phyloP scores from a whole-genome alignment of 192 early-diverging fungal genomes.

The Anaeromyces robustus region DNA sequence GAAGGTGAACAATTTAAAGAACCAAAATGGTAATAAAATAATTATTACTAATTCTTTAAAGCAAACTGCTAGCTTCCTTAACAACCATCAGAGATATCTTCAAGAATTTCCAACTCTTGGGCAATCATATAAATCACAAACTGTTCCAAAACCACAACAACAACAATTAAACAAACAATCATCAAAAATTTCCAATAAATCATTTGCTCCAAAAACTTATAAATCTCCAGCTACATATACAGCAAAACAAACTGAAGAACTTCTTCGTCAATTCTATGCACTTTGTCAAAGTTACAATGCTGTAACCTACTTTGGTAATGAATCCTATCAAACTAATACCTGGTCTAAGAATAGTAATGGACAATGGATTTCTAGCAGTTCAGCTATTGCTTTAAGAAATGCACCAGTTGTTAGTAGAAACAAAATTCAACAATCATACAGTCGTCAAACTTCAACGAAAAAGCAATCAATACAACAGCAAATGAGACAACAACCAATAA shows the following conservation, averaged over 20 bases:
- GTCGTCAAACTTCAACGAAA: neutral
- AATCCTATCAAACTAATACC: neutral
- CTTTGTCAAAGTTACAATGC: neutral
- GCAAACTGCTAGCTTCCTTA: neutral
- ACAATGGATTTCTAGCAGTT: neutral
- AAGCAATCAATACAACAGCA: neutral
- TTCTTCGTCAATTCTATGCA: neutral
- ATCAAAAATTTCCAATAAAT: neutral
- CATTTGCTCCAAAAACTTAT: neutral
- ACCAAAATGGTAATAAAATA: neutral
- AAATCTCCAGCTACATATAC: neutral
- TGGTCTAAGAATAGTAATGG: neutral
- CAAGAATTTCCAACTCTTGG: neutral
- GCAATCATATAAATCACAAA: neutral
- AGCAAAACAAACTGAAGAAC: neutral
- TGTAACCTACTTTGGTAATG: neutral
- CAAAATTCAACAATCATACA: neutral
- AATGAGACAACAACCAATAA: no score
- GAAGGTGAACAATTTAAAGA: neutral
- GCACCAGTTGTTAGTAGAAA: neutral
- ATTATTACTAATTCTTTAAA: neutral
- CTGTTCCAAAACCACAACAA: neutral
- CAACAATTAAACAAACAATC: neutral
- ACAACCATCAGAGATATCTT: neutral
- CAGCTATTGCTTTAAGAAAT: neutral